Evolutionary conservation across 78 protist genomes (phyloP).

Genomic region (Creolimax fragrantissima): DNA sequence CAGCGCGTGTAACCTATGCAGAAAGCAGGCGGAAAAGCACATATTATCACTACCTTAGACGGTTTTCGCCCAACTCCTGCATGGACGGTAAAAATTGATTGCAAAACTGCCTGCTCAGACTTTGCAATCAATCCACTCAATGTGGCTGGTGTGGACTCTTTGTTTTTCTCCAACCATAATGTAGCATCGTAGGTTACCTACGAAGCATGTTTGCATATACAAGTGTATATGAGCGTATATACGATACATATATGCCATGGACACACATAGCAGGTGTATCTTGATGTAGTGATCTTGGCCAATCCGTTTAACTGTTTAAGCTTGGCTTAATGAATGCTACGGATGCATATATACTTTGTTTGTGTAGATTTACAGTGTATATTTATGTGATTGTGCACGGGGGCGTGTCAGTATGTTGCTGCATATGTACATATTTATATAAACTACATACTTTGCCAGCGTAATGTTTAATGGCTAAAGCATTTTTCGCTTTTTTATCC

Average conservation of each 20-base stretch:
- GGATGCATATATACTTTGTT: too few relatives aligned
- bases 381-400: not conserved
- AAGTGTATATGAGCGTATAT: constrained; percentile 78
- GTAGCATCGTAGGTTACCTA: not conserved
- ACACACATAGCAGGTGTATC: too few relatives aligned
- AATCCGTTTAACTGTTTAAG: too few relatives aligned
- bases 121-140: not conserved
- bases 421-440: too few relatives aligned
- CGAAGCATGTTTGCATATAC: constrained; percentile 13
- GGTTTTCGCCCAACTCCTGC: not conserved
- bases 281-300: too few relatives aligned
- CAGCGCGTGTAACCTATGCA: too few relatives aligned
- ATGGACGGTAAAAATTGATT: constrained; percentile 9
- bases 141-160: not conserved
- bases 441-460: constrained; percentile 40
- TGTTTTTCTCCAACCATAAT: constrained; percentile 13
- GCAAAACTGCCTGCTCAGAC: not conserved
- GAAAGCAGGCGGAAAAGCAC: too few relatives aligned
- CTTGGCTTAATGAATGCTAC: too few relatives aligned
- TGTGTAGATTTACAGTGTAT: not conserved
- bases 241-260: constrained; percentile 45
- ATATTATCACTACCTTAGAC: not conserved
- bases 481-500: not conserved
- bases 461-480: not conserved
- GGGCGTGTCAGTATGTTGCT: constrained; percentile 7